A percentile compares a stretch with the other conserved stretches of the same genome.
Evolutionary conservation across 2,329 filamentous ascomycete species (phyloP).

Genomic region (Alternaria panax): DNA sequence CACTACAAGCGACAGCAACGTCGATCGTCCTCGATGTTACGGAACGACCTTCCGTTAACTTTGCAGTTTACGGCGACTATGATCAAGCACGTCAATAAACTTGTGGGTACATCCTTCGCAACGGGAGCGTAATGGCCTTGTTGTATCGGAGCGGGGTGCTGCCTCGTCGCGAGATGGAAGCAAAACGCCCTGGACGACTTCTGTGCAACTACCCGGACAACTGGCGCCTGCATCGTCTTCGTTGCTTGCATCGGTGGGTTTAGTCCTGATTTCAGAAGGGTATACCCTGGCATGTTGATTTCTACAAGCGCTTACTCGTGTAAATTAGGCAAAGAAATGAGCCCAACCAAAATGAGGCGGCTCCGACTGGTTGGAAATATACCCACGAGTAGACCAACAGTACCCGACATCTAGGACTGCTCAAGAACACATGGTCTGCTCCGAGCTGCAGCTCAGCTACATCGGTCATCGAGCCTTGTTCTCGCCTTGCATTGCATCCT

Average conservation of each 20-base stretch:
- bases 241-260: conserved; percentile 1
- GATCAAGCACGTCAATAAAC: background rate
- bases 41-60: background rate
- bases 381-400: conserved; percentile 9
- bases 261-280: background rate
- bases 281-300: conserved; percentile 3
- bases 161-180: background rate
- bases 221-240: background rate
- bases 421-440: conserved; percentile 17
- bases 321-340: conserved; percentile 17
- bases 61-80: background rate
- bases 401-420: background rate
- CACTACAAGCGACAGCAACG: conserved; percentile 16
- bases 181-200: background rate
- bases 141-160: background rate
- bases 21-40: conserved; percentile 27
- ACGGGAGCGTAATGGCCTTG: background rate
- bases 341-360: conserved; percentile 13
- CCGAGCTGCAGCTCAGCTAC: conserved; percentile 5
- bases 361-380: conserved; percentile 5
- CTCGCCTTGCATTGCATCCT: background rate
- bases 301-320: conserved; percentile 16
- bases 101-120: background rate
- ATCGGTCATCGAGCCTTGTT: conserved; percentile 1
- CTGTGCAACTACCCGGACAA: conserved; percentile 1